Base-by-base conservation (phyloP, 805 yeast species). In the Candida oleophila region DNA sequence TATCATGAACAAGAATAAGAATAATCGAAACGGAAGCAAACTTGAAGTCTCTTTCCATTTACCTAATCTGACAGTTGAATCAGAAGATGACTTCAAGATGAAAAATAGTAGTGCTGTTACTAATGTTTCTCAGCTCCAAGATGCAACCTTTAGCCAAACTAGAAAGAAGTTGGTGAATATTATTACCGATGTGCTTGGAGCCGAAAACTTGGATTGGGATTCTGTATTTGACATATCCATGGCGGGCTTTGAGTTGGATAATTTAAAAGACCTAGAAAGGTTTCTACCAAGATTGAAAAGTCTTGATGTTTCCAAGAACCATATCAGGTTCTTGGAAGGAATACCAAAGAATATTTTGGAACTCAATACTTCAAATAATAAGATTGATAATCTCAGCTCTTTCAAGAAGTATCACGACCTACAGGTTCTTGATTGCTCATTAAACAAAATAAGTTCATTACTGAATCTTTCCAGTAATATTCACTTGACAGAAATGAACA, bases 101-200 rank as follows among this genome's bases (percentile, higher is more conserved):
- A 36, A 68, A 74, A 36, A 36, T 19, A 15, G 21, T 12, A 36
- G 39, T 12, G 22, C 22, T 43, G 73, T 75, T 2, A 77, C 82
- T 0, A 65, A 65, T 18, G 54, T 69, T 2, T 73, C 80, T 2
- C 73, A 72, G 22, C 44, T 76, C 4, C 62, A 65, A 11, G 76
- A 77, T 40, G 44, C 76, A 3, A 74, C 83, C 2, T 80, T 79
- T 52, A 66, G 81, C 1, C 76, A 77, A 50, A 68, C 78, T 0
- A 71, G 71, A 46, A 67, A 60, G 42, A 61, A 62, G 12, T 55
- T 80, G 34, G 78, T 77, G 3, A 62, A 78, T 4, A 67, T 75
- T 2, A 69, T 80, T 22, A 77, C 78, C 1, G 75, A 73, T 33
- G 54, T 60, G 2, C 61, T 74, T 42, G 39, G 39, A 9, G 55